Base-by-base conservation (phyloP, 768 basidiomycete genomes). In the Leccinellum rugosiceps region DNA sequence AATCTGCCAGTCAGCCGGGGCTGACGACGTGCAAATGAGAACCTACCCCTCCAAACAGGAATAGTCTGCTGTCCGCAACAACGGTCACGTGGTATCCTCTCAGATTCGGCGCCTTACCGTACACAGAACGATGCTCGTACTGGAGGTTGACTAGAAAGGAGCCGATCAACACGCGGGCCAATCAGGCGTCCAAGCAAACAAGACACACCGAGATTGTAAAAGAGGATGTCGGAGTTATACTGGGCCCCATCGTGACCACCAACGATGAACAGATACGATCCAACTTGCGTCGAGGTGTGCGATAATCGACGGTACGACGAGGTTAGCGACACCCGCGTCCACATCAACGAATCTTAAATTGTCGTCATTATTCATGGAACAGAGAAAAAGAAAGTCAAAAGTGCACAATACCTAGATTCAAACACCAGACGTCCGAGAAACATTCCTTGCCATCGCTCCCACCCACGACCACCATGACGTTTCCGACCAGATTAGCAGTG, bases 371-470 rank as follows among this genome's bases (percentile, higher is more conserved):
- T 17, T 14, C 2, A 53, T 8, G n/a, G 14, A 38, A 5, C 14
- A n/a, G 3, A 7, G 10, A n/a, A 11, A 41, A 44, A 10, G 45
- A 17, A 17, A 14, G 21, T n/a, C 28, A 46, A 1, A 19, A 28
- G n/a, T n/a, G 15, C 8, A 25, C n/a, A 86, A 58, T 69, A 96
- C 95, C 86, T 25, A 98, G 77, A 67, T 95, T 84, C 56, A 98
- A 72, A 61, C 86, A 85, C 85, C 91, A 94, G 0, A 98, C 82
- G 67, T 97, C 92, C 14, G 84, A 85, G 67, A 94, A 97, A 55
- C 88, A 91, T 60, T 92, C 88, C 55, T 83, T 83, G 4, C 94
- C 94, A 69, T 97, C 94, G 61, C 92, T 93, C 2, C 96, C 95
- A 1, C 96, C 96, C 28, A 94, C 78, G 30, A 98, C 77, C 46